phyloP scores from a whole-genome alignment of 2,329 filamentous ascomycete genomes.

The Pseudopithomyces chartarum region DNA sequence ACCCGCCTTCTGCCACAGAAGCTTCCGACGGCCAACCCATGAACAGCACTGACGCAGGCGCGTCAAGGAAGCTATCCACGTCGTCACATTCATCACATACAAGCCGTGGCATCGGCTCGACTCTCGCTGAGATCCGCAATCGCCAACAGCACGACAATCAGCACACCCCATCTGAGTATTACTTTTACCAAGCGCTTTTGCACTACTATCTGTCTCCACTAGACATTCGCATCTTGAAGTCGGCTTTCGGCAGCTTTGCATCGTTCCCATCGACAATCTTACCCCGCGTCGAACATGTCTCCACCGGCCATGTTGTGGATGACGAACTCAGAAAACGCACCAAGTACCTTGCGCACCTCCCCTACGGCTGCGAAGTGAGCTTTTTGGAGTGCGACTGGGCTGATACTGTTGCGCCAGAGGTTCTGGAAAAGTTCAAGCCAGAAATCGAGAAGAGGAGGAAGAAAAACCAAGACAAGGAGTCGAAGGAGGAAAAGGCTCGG shows the following conservation, averaged over 20 bases:
- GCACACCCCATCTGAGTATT: slow-evolving; percentile 64
- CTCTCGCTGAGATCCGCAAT: slow-evolving; percentile 52
- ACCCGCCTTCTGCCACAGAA: slow-evolving; percentile 16
- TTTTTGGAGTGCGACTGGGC: slow-evolving; percentile 97
- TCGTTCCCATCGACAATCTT: slow-evolving; percentile 84
- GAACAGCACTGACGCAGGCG: slow-evolving; percentile 4
- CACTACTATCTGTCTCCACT: slow-evolving; percentile 90
- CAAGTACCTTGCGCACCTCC: slow-evolving; percentile 86
- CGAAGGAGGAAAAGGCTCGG: slow-evolving; percentile 83
- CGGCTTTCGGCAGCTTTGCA: slow-evolving; percentile 82
- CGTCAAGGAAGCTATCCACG: slow-evolving; percentile 31
- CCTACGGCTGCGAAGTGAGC: slow-evolving; percentile 86
- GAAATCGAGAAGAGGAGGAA: slow-evolving; percentile 80
- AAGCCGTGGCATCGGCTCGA: slow-evolving; percentile 44
- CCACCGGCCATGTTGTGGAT: slow-evolving; percentile 84
- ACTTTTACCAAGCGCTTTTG: slow-evolving; percentile 85
- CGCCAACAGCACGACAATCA: slow-evolving; percentile 53
- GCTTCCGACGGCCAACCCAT: slow-evolving; percentile 1
- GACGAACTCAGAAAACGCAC: slow-evolving; percentile 81
- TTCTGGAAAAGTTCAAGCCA: slow-evolving; percentile 74
- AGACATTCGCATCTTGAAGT: slow-evolving; percentile 90
- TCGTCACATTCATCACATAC: slow-evolving; percentile 38
- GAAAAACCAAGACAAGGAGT: slow-evolving; percentile 80
- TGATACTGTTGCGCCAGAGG: slow-evolving; percentile 77
- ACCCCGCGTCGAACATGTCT: slow-evolving; percentile 86